Base-by-base conservation (phyloP, 2,329 filamentous ascomycete genomes). In the Drechslerella dactyloides region DNA sequence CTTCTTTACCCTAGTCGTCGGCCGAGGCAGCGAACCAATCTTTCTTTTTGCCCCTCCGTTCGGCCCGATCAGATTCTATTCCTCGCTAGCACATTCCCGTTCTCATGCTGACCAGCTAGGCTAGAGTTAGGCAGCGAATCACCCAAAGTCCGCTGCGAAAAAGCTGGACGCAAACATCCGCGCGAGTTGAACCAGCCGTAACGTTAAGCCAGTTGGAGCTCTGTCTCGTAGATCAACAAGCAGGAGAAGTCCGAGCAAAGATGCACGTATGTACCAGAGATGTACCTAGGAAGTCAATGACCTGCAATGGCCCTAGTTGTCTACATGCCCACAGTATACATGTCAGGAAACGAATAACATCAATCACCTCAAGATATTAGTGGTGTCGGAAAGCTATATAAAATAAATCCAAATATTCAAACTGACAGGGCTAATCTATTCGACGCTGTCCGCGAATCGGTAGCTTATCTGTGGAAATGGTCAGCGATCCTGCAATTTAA, bases 101-200 rank as follows among this genome's bases (percentile, higher is more conserved):
- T 48, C 44, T 48, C 44, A 11, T 48, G 15, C 37, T 17, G 37
- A 17, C 37, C 37, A 42, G 37, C 44, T 48, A 48, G 44, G 44
- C 44, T 23, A 21, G 40, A 44, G 19, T 17, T 48, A 48, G 44
- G 44, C 44, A 48, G 19, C 44, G 19, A 21, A 17, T 17, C 44
- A 48, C 44, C 19, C 8, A 44, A 5, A 10, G 15, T 44, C 19
- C 19, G 8, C 27, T 21, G 15, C n/a, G n/a, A n/a, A n/a, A n/a
- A n/a, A n/a, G n/a, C 44, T 48, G 15, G 44, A 48, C 44, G 44
- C 44, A 48, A 48, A 48, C 44, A 48, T 48, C 44, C 44, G 44
- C 44, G 44, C 8, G 44, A 33, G 27, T 33, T 33, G 27, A 48
- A 48, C 21, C 44, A 48, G n/a, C 17, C 4, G 15, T 42, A 42